These are phyloP conservation scores for Suillus clintonianus DNA, from an alignment of 768 basidiomycete species.

Conservation along the genomic window DNA sequence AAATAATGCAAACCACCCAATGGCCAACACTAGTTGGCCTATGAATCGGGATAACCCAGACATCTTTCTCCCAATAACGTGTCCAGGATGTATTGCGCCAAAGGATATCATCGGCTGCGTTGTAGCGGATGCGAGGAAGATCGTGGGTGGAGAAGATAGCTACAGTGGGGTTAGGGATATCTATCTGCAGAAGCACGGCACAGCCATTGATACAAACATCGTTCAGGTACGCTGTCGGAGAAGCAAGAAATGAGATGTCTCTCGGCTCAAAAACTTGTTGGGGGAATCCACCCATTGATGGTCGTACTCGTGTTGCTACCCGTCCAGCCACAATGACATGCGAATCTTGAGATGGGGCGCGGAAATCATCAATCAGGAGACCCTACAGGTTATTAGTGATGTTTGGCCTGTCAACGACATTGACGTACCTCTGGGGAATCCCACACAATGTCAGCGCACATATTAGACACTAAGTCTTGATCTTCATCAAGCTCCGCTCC, in stretches of 20 bases:
- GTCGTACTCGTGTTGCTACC: background rate
- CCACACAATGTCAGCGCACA: background rate
- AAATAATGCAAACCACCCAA: too few relatives aligned
- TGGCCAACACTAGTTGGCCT: too few relatives aligned
- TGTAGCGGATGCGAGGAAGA: slow-evolving; percentile 2
- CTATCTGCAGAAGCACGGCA: slow-evolving; percentile 1
- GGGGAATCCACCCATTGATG: background rate
- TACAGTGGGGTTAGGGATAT: background rate
- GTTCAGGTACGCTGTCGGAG: background rate
- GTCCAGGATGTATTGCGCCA: slow-evolving; percentile 18
- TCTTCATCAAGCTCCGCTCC: background rate
- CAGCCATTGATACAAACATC: slow-evolving; percentile 11
- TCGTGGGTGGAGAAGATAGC: slow-evolving; percentile 8
- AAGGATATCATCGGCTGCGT: slow-evolving; percentile 8
- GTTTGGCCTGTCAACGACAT: too few relatives aligned
- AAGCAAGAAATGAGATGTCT: background rate
- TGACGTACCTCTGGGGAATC: background rate
- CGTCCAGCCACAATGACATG: background rate
- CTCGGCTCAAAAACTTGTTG: background rate
- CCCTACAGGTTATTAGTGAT: background rate
- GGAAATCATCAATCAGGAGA: background rate
- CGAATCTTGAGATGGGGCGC: background rate
- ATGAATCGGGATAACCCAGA: slow-evolving; percentile 35
- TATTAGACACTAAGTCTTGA: background rate
- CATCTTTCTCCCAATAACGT: slow-evolving; percentile 28